Evolutionary conservation across 306 rosid genomes (phyloP).

Genomic region (Hippophae rhamnoides): DNA sequence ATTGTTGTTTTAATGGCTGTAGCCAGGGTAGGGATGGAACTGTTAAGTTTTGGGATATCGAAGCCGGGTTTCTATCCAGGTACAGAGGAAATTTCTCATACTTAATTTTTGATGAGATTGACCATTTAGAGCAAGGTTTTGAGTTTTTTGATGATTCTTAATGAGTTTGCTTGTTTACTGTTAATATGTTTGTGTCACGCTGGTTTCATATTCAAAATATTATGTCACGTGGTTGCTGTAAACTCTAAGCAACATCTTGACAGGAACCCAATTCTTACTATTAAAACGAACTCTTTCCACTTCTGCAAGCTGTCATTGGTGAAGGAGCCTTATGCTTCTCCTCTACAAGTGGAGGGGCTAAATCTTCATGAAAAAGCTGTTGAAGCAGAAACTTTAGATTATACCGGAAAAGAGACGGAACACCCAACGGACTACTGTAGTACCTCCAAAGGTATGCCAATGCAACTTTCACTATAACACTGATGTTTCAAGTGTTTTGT

Average conservation of each 20-base stretch:
- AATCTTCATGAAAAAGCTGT: constrained; percentile 20
- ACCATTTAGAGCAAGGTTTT: too few species aligned
- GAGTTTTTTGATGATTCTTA: not conserved
- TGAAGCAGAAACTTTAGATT: constrained; percentile 19
- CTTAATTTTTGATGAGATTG: not conserved
- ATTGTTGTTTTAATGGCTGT: constrained; percentile 16
- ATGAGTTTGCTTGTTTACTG: not conserved
- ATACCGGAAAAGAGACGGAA: constrained; percentile 16
- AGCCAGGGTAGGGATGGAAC: constrained; percentile 99
- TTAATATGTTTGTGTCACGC: not conserved
- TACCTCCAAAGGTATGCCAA: constrained; percentile 42
- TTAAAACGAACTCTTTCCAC: constrained; percentile 71
- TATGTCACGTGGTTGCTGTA: too few species aligned
- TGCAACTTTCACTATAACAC: not conserved
- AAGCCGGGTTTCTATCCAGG: constrained; percentile 68
- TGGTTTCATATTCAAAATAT: not conserved
- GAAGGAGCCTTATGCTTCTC: constrained; percentile 35
- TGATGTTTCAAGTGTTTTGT: constrained; percentile 6
- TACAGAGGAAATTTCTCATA: constrained; percentile 13
- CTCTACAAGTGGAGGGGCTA: constrained; percentile 18
- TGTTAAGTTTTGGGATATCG: constrained; percentile 77
- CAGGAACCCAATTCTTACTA: constrained; percentile 63
- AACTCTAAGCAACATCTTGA: not conserved
- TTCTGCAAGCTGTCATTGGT: constrained; percentile 79
- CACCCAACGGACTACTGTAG: constrained; percentile 20